Base-by-base conservation (phyloP, 2,329 filamentous ascomycete genomes). In the Pezicula neosporulosa region DNA sequence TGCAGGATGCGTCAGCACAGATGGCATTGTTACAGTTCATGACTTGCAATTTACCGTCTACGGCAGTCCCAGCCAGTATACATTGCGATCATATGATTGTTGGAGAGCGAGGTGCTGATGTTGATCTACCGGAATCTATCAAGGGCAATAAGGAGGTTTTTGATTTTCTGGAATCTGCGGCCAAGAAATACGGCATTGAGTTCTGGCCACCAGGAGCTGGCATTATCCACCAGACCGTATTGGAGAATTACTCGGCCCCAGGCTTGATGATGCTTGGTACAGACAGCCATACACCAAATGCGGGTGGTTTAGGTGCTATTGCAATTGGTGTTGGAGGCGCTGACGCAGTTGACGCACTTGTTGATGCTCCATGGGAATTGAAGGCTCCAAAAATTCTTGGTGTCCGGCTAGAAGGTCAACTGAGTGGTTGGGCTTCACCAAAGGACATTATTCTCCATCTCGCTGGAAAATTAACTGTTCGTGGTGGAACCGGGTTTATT, bases 1-100 rank as follows among this genome's bases (percentile, higher is more conserved):
- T 99, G 94, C 94, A 99, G 73, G 94, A 99, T 76, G 94, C 94
- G 13, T 96, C 90, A 28, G 94, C 94, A 6, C 94, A 99, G 75
- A 99, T 99, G 94, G 94, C 94, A 2, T 77, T 99, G 58, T 76
- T 99, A 62, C 94, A 99, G 73, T 99, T 99, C 79, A 99, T 99
- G 93, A 90, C 89, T 27, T 99, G 94, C 71, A 89, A 90, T 50
- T 80, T 99, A 49, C 88, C 87, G 27, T 84, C 84, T 53, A 96
- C 94, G 2, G 92, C 92, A 9, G 93, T 99, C 46, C 94, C 94
- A 10, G 93, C 94, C 45, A 97, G 92, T 70, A 97, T 97, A 62
- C 94, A 99, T 76, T 99, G 94, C 73, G 94, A 99, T 75, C 94
- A 99, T 71, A 86, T 99, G 85, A 97, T 99, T 73, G 93, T 97